Percentiles rank a stretch among this genome's conserved stretches.
Conservation (phyloP, 129 eudicot genomes). For the Centrapalus pauciflorus region DNA sequence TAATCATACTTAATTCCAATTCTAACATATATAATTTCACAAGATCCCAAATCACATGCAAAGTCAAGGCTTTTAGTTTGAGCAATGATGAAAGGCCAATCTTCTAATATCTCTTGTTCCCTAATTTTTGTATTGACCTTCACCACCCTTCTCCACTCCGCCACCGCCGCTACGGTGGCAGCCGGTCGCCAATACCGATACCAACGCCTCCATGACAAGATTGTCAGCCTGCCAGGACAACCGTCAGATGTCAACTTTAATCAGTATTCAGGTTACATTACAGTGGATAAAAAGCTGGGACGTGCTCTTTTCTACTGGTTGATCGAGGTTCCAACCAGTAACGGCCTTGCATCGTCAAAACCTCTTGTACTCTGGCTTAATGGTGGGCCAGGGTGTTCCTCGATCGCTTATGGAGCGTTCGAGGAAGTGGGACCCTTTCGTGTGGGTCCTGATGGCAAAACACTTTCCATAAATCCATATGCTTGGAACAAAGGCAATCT, state of each 20-base stretch:
- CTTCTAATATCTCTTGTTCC: conserved; percentile 1
- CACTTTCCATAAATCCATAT: conserved; percentile 47
- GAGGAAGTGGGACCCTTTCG: conserved; percentile 77
- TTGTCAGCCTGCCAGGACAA: conserved; percentile 53
- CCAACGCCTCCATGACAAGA: conserved; percentile 43
- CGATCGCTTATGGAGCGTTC: conserved; percentile 60
- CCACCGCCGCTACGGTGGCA: conserved; percentile 20
- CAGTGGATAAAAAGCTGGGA: conserved; percentile 47
- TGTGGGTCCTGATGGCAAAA: conserved; percentile 50
- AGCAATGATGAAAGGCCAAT: conserved; percentile 36
- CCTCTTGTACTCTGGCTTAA: conserved; percentile 76
- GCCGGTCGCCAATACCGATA: conserved; percentile 26
- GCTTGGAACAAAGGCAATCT: conserved; percentile 66
- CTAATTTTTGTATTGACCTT: conserved; percentile 17
- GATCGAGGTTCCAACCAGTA: conserved; percentile 32
- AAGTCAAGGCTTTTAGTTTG: conserved; percentile 5
- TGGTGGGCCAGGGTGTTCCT: conserved; percentile 79
- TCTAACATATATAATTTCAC: conserved; percentile 23
- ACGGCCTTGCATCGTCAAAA: conserved; percentile 37
- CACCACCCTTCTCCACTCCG: conserved; percentile 22
- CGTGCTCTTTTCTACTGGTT: conserved; percentile 67
- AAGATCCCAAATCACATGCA: conserved; percentile 30
- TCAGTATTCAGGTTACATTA: conserved; percentile 60
- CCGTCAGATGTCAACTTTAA: conserved; percentile 42
- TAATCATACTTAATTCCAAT: neutral